These are phyloP conservation scores for Hyphopichia burtonii DNA, from an alignment of 1,139 yeast species.

Conservation along the genomic window DNA sequence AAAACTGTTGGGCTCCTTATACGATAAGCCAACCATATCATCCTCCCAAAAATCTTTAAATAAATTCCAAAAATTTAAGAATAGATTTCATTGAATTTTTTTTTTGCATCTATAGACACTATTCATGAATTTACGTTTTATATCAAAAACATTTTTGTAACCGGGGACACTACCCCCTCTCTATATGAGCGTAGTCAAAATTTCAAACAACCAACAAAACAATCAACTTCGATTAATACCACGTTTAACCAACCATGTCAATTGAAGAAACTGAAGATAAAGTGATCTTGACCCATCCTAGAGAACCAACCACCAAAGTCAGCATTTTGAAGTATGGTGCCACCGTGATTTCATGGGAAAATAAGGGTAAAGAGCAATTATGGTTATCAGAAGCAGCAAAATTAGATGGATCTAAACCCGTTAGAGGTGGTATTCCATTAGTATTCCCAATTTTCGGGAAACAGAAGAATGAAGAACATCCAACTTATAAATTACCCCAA, in stretches of 20 bases:
- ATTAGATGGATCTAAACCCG: conserved; percentile 88
- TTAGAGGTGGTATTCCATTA: conserved; percentile 94
- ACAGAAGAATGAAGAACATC: conserved; percentile 35
- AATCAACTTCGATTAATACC: background rate
- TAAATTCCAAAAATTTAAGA: conserved; percentile 31
- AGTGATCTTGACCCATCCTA: conserved; percentile 61
- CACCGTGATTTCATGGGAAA: conserved; percentile 78
- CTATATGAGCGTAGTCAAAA: too few relatives aligned
- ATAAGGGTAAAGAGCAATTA: conserved; percentile 64
- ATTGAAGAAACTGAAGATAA: conserved; percentile 64
- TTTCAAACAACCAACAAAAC: background rate
- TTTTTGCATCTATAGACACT: background rate
- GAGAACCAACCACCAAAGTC: conserved; percentile 52
- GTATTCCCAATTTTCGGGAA: conserved; percentile 96
- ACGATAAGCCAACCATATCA: conserved; percentile 44
- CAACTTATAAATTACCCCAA: conserved; percentile 66
- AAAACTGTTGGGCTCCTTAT: conserved; percentile 27
- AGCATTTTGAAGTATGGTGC: conserved; percentile 85
- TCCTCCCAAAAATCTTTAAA: conserved; percentile 41
- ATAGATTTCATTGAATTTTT: conserved; percentile 19
- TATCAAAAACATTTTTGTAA: background rate
- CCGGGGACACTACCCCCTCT: background rate
- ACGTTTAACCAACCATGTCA: conserved; percentile 37
- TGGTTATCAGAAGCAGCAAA: conserved; percentile 70
- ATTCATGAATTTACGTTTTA: background rate